phyloP scores from a whole-genome alignment of 768 basidiomycete genomes.

The Trametes coccinea region DNA sequence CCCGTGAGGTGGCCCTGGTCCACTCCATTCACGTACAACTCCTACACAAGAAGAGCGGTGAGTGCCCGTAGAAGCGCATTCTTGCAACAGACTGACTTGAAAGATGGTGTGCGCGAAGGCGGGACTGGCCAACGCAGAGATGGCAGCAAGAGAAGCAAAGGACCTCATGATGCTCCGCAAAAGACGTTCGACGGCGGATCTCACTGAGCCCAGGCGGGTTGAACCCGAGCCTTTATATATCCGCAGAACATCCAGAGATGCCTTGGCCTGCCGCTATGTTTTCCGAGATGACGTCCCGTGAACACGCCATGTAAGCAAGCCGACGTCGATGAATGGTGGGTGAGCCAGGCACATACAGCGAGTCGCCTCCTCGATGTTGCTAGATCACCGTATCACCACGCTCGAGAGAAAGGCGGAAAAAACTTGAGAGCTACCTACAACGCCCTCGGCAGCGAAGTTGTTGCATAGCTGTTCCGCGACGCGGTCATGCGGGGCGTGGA shows the following conservation, averaged over 20 bases:
- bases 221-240: slow-evolving; percentile 11
- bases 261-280: not conserved
- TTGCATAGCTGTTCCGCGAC: slow-evolving; percentile 21
- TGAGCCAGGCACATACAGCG: slow-evolving; percentile 2
- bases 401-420: slow-evolving; percentile 10
- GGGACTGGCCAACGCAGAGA: slow-evolving; percentile 35
- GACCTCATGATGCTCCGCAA: slow-evolving; percentile 19
- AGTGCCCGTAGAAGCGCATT: not conserved
- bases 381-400: not conserved
- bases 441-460: slow-evolving; percentile 16
- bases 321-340: not conserved
- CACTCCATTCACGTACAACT: slow-evolving; percentile 54
- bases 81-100: slow-evolving; percentile 37
- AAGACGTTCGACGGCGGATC: not conserved
- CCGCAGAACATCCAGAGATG: not conserved
- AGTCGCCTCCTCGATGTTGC: not conserved
- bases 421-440: not conserved
- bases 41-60: slow-evolving; percentile 29
- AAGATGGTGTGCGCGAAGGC: slow-evolving; percentile 54
- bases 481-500: slow-evolving; percentile 15
- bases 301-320: not conserved
- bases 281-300: slow-evolving; percentile 12
- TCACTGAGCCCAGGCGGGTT: not conserved
- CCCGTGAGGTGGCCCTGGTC: slow-evolving; percentile 46
- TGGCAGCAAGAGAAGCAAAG: slow-evolving; percentile 25